A percentile compares a stretch with the other conserved stretches of the same genome.
Evolutionary conservation across 148 eudicot genomes (phyloP).

Genomic region (Vaccinium macrocarpon): DNA sequence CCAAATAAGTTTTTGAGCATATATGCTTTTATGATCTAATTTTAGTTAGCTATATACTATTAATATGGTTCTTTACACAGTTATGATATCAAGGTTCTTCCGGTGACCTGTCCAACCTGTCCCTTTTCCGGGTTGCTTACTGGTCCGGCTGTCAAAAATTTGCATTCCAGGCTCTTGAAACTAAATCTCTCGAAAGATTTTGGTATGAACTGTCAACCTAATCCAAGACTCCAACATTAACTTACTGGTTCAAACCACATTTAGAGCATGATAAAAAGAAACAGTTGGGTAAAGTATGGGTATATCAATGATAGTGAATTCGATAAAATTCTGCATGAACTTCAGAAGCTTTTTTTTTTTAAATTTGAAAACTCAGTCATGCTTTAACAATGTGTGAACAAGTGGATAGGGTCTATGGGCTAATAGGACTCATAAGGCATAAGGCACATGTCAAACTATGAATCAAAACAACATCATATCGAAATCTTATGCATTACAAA

Average conservation of each 20-base stretch:
- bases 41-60: no score
- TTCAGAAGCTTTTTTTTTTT: neutral
- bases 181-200: neutral
- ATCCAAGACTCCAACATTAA: conserved; percentile 1
- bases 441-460: neutral
- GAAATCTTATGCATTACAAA: neutral
- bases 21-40: no score
- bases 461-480: neutral
- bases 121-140: no score
- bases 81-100: no score
- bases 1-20: no score
- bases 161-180: neutral
- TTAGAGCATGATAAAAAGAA: neutral
- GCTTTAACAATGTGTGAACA: neutral
- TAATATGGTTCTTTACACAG: no score
- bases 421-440: neutral
- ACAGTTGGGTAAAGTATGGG: neutral
- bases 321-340: neutral
- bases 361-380: neutral
- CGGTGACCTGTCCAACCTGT: no score
- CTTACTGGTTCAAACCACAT: neutral
- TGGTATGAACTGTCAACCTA: neutral
- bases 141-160: no score
- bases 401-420: neutral
- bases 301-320: conserved; percentile 4